Conservation (phyloP, 2,329 filamentous ascomycete genomes). For the Coniochaeta prunicola region DNA sequence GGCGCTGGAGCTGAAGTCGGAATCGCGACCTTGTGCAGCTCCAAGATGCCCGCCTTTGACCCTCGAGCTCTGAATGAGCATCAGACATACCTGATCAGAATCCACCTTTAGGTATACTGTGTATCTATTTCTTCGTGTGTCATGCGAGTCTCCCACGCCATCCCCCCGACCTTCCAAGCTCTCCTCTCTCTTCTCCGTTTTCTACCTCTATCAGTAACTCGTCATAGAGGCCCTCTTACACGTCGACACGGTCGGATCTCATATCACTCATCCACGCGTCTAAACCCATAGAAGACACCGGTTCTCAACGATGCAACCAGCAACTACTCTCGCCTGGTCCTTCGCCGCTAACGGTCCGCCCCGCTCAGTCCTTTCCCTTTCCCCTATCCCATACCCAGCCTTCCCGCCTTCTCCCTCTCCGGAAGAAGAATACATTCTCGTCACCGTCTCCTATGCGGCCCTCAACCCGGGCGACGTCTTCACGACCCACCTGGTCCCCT, state of each 20-base stretch:
- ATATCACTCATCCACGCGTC: too few species aligned
- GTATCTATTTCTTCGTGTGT: background rate
- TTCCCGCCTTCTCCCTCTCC: background rate
- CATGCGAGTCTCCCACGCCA: background rate
- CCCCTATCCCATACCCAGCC: background rate
- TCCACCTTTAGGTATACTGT: too few species aligned
- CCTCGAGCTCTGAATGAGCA: too few species aligned
- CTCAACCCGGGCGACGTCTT: constrained; percentile 28
- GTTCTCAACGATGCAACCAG: background rate
- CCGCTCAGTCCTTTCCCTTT: background rate
- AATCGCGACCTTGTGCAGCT: background rate
- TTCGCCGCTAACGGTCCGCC: background rate
- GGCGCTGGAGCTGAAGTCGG: background rate
- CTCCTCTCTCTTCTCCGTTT: too few species aligned
- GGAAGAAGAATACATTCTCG: constrained; percentile 13
- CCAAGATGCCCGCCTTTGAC: too few species aligned
- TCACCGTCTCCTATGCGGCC: constrained; percentile 23
- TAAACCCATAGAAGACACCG: too few species aligned
- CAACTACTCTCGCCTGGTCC: background rate
- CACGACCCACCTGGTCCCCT: constrained; percentile 20
- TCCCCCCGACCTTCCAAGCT: too few species aligned
- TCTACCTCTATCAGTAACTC: too few species aligned
- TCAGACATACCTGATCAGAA: too few species aligned
- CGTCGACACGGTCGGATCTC: too few species aligned
- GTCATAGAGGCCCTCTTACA: too few species aligned